Evolutionary conservation across 495 filamentous ascomycete genomes (phyloP).

Genomic region (Aspergillus funiculosus): DNA sequence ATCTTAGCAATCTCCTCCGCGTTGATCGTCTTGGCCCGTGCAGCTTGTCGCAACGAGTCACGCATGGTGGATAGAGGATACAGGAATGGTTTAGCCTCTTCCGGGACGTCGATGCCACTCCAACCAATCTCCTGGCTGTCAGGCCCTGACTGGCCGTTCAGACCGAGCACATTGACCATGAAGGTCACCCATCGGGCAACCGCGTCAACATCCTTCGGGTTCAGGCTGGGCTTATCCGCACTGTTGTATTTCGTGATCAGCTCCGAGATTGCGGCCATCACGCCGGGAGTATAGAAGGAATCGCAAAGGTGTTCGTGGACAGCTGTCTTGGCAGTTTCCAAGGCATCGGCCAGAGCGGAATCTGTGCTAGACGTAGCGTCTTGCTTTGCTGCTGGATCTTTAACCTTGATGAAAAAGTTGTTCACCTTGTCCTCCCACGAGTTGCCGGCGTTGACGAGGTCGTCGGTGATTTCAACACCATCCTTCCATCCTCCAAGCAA

Average conservation of each 20-base stretch:
- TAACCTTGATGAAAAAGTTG: constrained; percentile 85
- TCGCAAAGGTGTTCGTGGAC: constrained; percentile 67
- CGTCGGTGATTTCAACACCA: constrained; percentile 82
- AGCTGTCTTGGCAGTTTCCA: constrained; percentile 59
- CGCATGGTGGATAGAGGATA: constrained; percentile 59
- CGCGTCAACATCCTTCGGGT: constrained; percentile 49
- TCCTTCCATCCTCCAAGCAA: constrained; percentile 85
- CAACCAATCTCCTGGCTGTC: constrained; percentile 67
- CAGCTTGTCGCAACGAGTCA: constrained; percentile 58
- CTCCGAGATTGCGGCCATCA: constrained; percentile 67
- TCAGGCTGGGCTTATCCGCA: constrained; percentile 52
- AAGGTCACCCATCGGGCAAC: constrained; percentile 76
- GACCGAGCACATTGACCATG: constrained; percentile 78
- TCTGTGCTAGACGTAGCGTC: constrained; percentile 28
- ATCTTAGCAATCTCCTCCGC: constrained; percentile 30
- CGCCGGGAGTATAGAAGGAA: constrained; percentile 80
- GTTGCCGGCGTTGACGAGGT: constrained; percentile 64
- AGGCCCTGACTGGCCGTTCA: constrained; percentile 59
- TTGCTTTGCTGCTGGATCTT: constrained; percentile 39
- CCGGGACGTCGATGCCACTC: constrained; percentile 64
- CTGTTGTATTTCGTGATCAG: constrained; percentile 71
- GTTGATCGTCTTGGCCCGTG: constrained; percentile 36
- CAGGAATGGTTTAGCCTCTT: constrained; percentile 57
- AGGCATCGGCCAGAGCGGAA: constrained; percentile 30
- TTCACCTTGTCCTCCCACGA: constrained; percentile 78